Conservation (phyloP, 441 rosid species). For the Bruguiera hainesii region DNA sequence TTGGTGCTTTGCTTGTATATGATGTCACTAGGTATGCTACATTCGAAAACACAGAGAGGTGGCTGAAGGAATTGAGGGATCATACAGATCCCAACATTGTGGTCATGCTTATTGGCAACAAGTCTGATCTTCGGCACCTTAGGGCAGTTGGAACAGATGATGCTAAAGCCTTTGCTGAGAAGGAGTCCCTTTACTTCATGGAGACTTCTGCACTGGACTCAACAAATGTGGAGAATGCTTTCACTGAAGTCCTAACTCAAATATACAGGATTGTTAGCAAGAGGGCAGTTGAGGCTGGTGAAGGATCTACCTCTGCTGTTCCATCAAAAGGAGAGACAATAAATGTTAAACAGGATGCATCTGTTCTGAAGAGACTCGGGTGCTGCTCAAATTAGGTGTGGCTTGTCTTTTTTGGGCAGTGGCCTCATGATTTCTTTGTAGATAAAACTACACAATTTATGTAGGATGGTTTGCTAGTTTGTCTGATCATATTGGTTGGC, state of each 20-base stretch:
- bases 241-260: constrained; percentile 60
- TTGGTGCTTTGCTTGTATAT: constrained; percentile 68
- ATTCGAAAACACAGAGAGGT: constrained; percentile 54
- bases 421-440: no score
- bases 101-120: constrained; percentile 71
- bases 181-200: constrained; percentile 66
- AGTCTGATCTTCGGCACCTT: constrained; percentile 72
- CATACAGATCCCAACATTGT: constrained; percentile 75
- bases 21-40: constrained; percentile 70
- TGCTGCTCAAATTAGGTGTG: constrained; percentile 49
- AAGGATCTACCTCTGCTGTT: constrained; percentile 36
- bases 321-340: constrained; percentile 66
- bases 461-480: no score
- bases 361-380: constrained; percentile 58
- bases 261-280: constrained; percentile 59
- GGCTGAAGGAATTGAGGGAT: constrained; percentile 64
- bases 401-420: no score
- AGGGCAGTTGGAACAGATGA: constrained; percentile 64
- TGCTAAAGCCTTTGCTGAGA: constrained; percentile 57
- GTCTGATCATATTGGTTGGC: no score
- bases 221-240: constrained; percentile 64
- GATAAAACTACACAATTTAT: no score
- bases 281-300: constrained; percentile 53
- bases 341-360: constrained; percentile 53
- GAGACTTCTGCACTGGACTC: constrained; percentile 73